Evolutionary conservation across 768 basidiomycete species (phyloP).

Genomic region (Podaxis sp.): DNA sequence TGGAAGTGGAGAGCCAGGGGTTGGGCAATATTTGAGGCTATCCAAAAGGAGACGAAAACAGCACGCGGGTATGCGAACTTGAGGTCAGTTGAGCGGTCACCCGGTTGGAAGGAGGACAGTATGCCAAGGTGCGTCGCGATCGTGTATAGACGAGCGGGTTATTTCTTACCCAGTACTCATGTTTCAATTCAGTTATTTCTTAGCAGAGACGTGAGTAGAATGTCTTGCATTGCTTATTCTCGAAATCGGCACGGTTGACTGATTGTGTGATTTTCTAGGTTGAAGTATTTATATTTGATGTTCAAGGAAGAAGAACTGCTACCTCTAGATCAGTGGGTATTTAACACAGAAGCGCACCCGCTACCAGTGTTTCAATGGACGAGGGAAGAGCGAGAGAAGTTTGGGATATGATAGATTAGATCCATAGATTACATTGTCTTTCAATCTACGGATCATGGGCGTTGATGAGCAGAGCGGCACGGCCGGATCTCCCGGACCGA

Average conservation of each 20-base stretch:
- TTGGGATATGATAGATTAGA: conserved; percentile 31
- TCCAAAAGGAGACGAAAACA: conserved; percentile 59
- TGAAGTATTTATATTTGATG: conserved; percentile 73
- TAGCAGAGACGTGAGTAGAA: conserved; percentile 44
- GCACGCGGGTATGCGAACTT: conserved; percentile 62
- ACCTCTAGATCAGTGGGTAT: conserved; percentile 55
- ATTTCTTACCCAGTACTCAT: neutral
- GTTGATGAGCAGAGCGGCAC: neutral
- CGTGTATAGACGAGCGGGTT: neutral
- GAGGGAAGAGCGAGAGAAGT: conserved; percentile 42
- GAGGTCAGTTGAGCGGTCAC: conserved; percentile 40
- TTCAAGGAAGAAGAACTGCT: conserved; percentile 64
- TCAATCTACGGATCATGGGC: neutral
- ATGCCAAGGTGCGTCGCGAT: conserved; percentile 68
- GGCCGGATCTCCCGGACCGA: conserved; percentile 10
- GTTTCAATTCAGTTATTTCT: conserved; percentile 38
- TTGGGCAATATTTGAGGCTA: conserved; percentile 67
- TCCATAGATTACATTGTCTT: conserved; percentile 10
- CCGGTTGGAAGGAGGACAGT: conserved; percentile 42
- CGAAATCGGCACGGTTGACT: neutral
- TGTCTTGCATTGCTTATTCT: neutral
- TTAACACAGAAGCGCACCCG: conserved; percentile 76
- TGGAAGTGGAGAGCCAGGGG: conserved; percentile 67
- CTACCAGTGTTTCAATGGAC: conserved; percentile 71
- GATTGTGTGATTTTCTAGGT: conserved; percentile 28